Conservation (phyloP, 768 basidiomycete species). For the Boletus vinaceobasis region DNA sequence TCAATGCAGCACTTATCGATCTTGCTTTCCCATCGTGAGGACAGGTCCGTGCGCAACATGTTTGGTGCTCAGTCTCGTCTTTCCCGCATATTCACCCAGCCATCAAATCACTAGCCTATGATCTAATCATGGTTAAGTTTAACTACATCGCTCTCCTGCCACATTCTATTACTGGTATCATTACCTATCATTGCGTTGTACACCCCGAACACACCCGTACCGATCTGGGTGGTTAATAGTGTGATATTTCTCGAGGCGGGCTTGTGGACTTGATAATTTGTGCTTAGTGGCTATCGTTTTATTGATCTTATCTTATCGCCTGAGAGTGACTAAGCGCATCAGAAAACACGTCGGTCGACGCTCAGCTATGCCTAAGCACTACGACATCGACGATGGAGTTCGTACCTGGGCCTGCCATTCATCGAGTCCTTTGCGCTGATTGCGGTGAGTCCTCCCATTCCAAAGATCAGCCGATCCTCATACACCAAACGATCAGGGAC, state of each 20-base stretch:
- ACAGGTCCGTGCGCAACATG: background rate
- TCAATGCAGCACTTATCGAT: slow-evolving; percentile 60
- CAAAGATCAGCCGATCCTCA: background rate
- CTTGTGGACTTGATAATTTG: background rate
- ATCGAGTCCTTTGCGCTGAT: slow-evolving; percentile 85
- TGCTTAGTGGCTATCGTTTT: too few relatives aligned
- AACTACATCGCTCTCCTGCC: slow-evolving; percentile 46
- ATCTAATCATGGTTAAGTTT: slow-evolving; percentile 70
- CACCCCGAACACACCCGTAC: slow-evolving; percentile 44
- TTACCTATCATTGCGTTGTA: slow-evolving; percentile 42
- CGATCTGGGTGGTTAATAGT: slow-evolving; percentile 51
- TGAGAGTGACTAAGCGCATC: slow-evolving; percentile 16
- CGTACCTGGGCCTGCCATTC: slow-evolving; percentile 67
- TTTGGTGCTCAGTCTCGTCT: background rate
- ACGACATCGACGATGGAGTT: slow-evolving; percentile 62
- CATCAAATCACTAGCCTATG: slow-evolving; percentile 53
- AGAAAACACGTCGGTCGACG: background rate
- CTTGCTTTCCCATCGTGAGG: slow-evolving; percentile 68
- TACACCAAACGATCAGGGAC: slow-evolving; percentile 47
- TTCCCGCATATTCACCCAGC: slow-evolving; percentile 2
- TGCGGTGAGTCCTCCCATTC: slow-evolving; percentile 53
- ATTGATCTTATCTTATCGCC: slow-evolving; percentile 17
- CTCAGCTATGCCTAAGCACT: background rate
- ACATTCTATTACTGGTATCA: slow-evolving; percentile 13
- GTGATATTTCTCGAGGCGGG: slow-evolving; percentile 51